A percentile compares a stretch with the other conserved stretches of the same genome.
Conservation (phyloP, 179 eudicot genomes). For the Beta lomatogona region DNA sequence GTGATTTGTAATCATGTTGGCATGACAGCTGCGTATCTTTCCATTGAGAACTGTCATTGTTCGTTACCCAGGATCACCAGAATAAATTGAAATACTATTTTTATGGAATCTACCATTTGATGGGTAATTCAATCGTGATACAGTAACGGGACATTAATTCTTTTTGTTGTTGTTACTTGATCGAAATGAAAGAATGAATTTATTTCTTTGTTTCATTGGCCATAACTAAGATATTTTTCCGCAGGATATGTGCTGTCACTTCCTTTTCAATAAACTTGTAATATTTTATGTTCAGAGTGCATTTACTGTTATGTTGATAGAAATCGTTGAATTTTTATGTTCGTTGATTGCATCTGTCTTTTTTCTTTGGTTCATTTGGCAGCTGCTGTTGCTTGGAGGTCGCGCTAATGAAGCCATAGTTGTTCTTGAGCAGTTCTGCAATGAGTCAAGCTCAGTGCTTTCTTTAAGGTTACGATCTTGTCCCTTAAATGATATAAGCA, state of each 20-base stretch:
- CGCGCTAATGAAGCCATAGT: slow-evolving; percentile 63
- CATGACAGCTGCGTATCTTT: not conserved
- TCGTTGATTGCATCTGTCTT: slow-evolving; percentile 1
- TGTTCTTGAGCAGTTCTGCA: slow-evolving; percentile 54
- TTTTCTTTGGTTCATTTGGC: slow-evolving; percentile 17
- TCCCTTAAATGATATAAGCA: not conserved
- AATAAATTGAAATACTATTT: no score
- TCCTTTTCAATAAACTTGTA: not conserved
- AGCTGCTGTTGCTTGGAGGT: slow-evolving; percentile 77
- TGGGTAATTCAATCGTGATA: no score
- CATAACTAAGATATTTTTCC: no score
- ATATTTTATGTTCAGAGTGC: not conserved
- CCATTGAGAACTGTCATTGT: not conserved
- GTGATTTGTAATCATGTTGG: not conserved
- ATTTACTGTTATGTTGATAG: not conserved
- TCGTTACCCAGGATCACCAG: no score
- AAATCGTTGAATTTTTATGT: slow-evolving; percentile 1
- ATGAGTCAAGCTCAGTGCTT: slow-evolving; percentile 43
- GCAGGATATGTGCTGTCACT: no score
- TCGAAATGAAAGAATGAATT: no score
- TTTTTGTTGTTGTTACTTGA: no score
- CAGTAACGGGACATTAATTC: no score
- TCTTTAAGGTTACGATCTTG: slow-evolving; percentile 56
- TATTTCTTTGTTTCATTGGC: no score
- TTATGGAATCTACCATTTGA: no score